These are phyloP conservation scores for Lasiodiplodia hormozganensis DNA, from an alignment of 2,329 filamentous ascomycete genomes.

Conservation along the genomic window DNA sequence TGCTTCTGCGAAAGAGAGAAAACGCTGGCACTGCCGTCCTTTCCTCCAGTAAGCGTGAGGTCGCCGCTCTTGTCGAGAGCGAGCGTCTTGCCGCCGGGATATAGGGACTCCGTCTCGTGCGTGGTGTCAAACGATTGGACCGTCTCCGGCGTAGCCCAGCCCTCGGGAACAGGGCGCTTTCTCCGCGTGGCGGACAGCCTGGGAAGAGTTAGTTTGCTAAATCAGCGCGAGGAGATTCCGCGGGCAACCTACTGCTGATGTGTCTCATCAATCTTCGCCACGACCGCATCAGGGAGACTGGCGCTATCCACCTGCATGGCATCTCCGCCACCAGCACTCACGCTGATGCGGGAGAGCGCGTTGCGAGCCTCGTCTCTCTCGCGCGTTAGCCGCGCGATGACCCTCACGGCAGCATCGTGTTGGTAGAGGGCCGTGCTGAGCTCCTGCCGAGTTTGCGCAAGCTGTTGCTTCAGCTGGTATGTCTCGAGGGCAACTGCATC, in stretches of 20 bases:
- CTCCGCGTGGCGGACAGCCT: conserved; percentile 88
- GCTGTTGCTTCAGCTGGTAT: conserved; percentile 87
- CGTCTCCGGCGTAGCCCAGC: conserved; percentile 80
- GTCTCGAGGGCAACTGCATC: conserved; percentile 91
- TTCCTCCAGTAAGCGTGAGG: conserved; percentile 75
- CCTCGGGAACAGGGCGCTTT: conserved; percentile 84
- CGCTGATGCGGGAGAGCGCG: conserved; percentile 83
- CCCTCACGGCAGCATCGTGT: conserved; percentile 93
- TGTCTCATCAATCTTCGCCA: conserved; percentile 77
- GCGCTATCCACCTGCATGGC: conserved; percentile 92
- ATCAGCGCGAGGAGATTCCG: background rate
- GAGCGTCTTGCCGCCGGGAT: conserved; percentile 64
- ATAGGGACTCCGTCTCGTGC: conserved; percentile 63
- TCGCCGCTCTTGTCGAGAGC: conserved; percentile 66
- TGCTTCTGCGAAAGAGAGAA: conserved; percentile 80
- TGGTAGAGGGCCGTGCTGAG: conserved; percentile 93
- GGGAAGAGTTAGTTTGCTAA: conserved; percentile 38
- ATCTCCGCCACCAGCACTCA: conserved; percentile 72
- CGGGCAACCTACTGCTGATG: conserved; percentile 74
- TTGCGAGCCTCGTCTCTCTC: conserved; percentile 93
- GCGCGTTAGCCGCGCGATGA: conserved; percentile 88
- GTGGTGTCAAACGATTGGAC: conserved; percentile 67
- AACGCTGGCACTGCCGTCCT: conserved; percentile 76
- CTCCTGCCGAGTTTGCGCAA: conserved; percentile 90
- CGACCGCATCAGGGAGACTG: conserved; percentile 74